Evolutionary conservation across 1,139 yeast species (phyloP), one percentile per base, ranked within the genome.

Genomic region (Pichia sp.): DNA sequence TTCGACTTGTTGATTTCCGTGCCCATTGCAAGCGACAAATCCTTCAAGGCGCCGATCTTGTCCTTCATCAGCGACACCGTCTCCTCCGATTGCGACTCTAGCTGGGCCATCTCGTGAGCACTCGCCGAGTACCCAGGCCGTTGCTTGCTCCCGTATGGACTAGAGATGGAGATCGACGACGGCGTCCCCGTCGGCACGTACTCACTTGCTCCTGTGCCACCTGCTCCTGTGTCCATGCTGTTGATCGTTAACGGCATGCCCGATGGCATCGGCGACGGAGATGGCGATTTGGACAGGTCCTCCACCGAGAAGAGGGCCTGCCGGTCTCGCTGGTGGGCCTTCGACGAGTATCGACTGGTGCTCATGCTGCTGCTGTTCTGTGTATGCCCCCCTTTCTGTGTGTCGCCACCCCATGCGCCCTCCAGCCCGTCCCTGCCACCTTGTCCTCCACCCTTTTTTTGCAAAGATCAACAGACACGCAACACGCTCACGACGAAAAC

Each of bases 21-120:
- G 3, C 96, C 96, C 85, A 91, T 90, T 58, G 74, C 78, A 44
- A 80, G 66, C 6, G 96, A 86, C 52, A 88, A 70, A 55, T 79
- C 81, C 68, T 88, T 90, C 57, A 91, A 72, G 61, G 85, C 75
- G 49, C 79, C 74, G 37, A 91, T 83, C 62, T 87, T 87, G 51
- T 82, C 79, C 45, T 83, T 76, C 83, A 91, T 84, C 16, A 77
- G 69, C 49, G 81, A 82, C 66, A 87, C 70, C 55, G 88, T 90
- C 41, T 85, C 90, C 57, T 88, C 88, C 61, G 85, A 85, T 65
- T 91, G 97, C 13, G 90, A 79, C 65, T 91, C 98, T 49, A 90
- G 71, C 54, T 76, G 78, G 46, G 89, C 81, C 72, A 85, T 74
- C 62, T 83, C 75, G 54, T 82, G 76, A 50, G 87, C 79, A 56